Evolutionary conservation across 1,139 yeast species (phyloP).

Genomic region (Blastobotrys aristatus): DNA sequence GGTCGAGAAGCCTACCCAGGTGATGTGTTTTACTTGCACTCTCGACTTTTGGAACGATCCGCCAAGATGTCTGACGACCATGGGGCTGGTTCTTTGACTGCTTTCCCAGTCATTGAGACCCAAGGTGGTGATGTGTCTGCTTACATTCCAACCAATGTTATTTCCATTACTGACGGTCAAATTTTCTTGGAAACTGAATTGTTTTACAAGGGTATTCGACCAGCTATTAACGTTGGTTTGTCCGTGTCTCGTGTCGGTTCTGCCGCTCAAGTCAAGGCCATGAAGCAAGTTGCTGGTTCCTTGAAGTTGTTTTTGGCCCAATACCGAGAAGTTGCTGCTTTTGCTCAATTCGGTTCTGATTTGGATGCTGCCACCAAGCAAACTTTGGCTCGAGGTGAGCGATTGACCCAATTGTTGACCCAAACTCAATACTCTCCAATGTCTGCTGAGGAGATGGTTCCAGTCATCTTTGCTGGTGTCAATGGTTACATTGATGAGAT

Average conservation of each 20-base stretch:
- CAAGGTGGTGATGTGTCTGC: constrained; percentile 99
- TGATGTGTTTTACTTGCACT: constrained; percentile 95
- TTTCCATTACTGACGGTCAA: constrained; percentile 97
- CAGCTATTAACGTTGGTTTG: constrained; percentile 99
- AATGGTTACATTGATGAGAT: constrained; percentile 95
- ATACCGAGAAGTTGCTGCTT: constrained; percentile 99
- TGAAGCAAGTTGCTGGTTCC: constrained; percentile 99
- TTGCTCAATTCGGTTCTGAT: constrained; percentile 99
- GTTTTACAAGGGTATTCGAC: constrained; percentile 99
- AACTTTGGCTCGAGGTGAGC: constrained; percentile 99
- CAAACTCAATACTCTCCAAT: constrained; percentile 97
- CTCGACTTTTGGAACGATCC: constrained; percentile 94
- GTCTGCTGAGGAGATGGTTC: constrained; percentile 99
- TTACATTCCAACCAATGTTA: constrained; percentile 94
- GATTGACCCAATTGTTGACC: constrained; percentile 97
- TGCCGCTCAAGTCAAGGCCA: constrained; percentile 99
- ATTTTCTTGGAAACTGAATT: constrained; percentile 99
- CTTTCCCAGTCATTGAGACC: constrained; percentile 94
- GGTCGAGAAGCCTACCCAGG: constrained; percentile 98
- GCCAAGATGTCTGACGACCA: constrained; percentile 88
- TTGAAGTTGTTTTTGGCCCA: constrained; percentile 99
- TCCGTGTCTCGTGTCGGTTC: constrained; percentile 99
- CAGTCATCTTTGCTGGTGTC: constrained; percentile 94
- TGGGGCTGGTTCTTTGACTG: constrained; percentile 95
- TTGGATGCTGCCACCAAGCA: constrained; percentile 99